Evolutionary conservation across 2,329 filamentous ascomycete species (phyloP), one percentile per base, ranked within the genome.

Genomic region (Gremmenia infestans): DNA sequence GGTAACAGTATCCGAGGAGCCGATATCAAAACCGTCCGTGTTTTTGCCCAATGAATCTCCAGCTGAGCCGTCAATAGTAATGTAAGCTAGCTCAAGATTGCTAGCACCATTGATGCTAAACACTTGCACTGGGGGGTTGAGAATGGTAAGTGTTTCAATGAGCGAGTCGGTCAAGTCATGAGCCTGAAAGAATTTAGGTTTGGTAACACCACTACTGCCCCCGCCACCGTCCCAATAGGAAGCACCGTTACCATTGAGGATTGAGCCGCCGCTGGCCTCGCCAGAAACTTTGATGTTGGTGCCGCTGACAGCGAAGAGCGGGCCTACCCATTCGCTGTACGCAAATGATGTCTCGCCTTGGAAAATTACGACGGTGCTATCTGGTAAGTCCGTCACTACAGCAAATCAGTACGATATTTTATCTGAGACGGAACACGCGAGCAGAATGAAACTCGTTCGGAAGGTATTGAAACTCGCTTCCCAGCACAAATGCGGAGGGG

Each of bases 331-430:
- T 64, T 85, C 78, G 60, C 81, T 73, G 72, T 86, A 87, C 37
- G 76, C 85, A 63, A 86, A 88, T 53, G 79, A 82, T n/a, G 85
- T 88, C 15, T 74, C 80, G 46, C 86, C 86, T 58, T 81, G 71
- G 70, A 88, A 88, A 62, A 79, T 81, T 59, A 87, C 55, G 67
- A 15, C 14, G n/a, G 37, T 17, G n/a, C n/a, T 14, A 7, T 39
- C 37, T 15, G 37, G 14, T 5, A 39, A 14, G 14, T 39, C n/a
- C 37, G 37, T 39, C 37, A 15, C 37, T 39, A 39, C 78, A 35
- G 11, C 12, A 35, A 15, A 1, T 47, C n/a, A 46, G 53, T 39
- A 64, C n/a, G 6, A 15, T 19, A 23, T n/a, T 25, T 19, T 50
- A 4, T 45, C 25, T 22, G n/a, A 43, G 35, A 39, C 9, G 7